Evolutionary conservation across 2,329 filamentous ascomycete species (phyloP).

Genomic region (Nemania sp.): DNA sequence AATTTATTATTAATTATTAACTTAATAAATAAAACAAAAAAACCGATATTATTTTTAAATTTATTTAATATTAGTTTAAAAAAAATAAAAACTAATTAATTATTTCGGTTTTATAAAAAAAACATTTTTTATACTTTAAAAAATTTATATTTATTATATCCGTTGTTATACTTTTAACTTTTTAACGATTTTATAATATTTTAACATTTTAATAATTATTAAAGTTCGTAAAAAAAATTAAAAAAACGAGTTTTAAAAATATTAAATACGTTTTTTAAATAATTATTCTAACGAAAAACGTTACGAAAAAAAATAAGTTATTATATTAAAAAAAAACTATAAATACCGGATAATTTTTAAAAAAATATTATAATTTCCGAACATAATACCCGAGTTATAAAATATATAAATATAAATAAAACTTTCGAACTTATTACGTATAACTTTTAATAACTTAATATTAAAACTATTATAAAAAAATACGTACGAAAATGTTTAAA

Average conservation of each 20-base stretch:
- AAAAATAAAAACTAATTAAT: not conserved
- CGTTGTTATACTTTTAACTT: too few species aligned
- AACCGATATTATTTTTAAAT: not conserved
- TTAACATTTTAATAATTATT: too few species aligned
- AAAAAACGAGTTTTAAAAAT: too few species aligned
- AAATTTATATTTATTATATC: too few species aligned
- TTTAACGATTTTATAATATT: too few species aligned
- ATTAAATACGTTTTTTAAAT: not conserved
- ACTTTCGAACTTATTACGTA: not conserved
- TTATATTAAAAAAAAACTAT: not conserved
- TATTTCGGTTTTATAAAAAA: too few species aligned
- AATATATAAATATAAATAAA: constrained; percentile 1
- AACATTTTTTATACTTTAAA: not conserved
- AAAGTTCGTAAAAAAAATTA: too few species aligned
- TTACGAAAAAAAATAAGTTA: not conserved
- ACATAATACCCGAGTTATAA: not conserved
- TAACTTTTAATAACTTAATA: not conserved
- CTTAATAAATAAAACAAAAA: not conserved
- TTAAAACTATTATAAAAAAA: not conserved
- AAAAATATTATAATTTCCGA: not conserved
- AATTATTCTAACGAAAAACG: not conserved
- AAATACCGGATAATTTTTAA: too few species aligned
- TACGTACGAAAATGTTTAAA: not conserved
- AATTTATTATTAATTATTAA: not conserved
- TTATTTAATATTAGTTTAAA: not conserved